Evolutionary conservation across 176 grass and related monocot genomes (phyloP), one percentile per base, ranked within the genome.

Genomic region (Chloris gayana): DNA sequence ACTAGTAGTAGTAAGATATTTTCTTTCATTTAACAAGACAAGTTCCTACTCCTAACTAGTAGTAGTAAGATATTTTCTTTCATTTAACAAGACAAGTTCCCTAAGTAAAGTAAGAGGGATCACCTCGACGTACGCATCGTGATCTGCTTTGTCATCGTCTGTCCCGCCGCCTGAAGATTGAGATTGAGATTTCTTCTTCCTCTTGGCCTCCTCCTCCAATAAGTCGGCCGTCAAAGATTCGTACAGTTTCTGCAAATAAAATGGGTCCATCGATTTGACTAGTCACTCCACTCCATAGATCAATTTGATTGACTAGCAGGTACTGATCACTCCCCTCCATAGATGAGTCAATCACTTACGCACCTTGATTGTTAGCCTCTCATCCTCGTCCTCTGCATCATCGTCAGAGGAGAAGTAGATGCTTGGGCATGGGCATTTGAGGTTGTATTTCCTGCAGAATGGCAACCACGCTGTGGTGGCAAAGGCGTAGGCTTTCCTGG

Each of bases 381-480:
- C 83, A 47, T 70, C 58, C 31, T 14, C 2, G 25, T 66, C 58
- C 49, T 57, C 79, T 2, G 24, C 27, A 0, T 2, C 35, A 8
- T 56, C 46, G 15, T 14, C 7, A 27, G 41, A 42, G 41, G 41
- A 76, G 54, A 91, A 89, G 76, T 82, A 91, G 13, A 53, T 86
- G 12, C 83, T 69, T 1, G 92, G 87, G 24, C 84, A 89, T 9
- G 89, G 82, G 44, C 74, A 70, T 46, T 9, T 41, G n/a, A 97
- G 32, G 1, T 34, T 1, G 70, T 88, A 77, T 73, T 64, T 85
- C 32, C 61, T 81, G 76, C 93, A 97, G 74, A 97, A 97, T 15
- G 88, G 93, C 49, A 97, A 79, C 93, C 93, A 97, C 41, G 29
- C 54, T 53, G 41, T 42, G 41, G 25, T 86, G 32, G 82, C 93